phyloP scores from a whole-genome alignment of 2,329 filamentous ascomycete genomes.

The Geoglossum cookeanum region DNA sequence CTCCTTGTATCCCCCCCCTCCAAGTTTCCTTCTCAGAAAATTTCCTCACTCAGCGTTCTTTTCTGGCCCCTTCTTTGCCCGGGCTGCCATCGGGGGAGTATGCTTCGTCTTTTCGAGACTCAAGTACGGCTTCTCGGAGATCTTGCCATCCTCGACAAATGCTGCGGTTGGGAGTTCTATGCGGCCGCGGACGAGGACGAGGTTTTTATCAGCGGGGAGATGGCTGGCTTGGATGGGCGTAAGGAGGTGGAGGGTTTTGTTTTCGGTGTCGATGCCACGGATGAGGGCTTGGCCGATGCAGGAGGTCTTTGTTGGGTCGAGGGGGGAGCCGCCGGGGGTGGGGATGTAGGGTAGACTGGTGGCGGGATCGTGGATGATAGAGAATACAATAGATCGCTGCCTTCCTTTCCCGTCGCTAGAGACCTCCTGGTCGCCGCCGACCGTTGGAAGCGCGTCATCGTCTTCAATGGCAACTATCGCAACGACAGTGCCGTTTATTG shows the following conservation, averaged over 20 bases:
- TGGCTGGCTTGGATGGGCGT: conserved; percentile 30
- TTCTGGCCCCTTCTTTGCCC: too few relatives aligned
- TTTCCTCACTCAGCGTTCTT: too few relatives aligned
- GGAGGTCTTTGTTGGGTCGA: conserved; percentile 40
- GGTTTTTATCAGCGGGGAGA: conserved; percentile 21
- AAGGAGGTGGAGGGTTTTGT: conserved; percentile 40
- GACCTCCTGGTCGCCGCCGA: conserved; percentile 3
- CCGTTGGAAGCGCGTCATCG: conserved; percentile 26
- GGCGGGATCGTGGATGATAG: conserved; percentile 20
- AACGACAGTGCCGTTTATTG: conserved; percentile 52
- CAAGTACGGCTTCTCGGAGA: not conserved
- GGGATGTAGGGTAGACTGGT: conserved; percentile 44
- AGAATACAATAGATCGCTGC: not conserved
- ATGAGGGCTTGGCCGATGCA: conserved; percentile 48
- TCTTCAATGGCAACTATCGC: conserved; percentile 45
- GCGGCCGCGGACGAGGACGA: conserved; percentile 48
- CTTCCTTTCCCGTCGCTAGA: not conserved
- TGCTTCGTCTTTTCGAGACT: not conserved
- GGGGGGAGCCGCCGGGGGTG: conserved; percentile 29
- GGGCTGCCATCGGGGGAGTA: too few relatives aligned
- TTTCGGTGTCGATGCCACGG: conserved; percentile 43
- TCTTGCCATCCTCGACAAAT: conserved; percentile 37
- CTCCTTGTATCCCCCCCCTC: too few relatives aligned
- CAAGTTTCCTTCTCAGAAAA: too few relatives aligned
- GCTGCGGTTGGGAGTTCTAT: conserved; percentile 52